Evolutionary conservation across 768 basidiomycete genomes (phyloP).

Genomic region (Trametopsis cervina): DNA sequence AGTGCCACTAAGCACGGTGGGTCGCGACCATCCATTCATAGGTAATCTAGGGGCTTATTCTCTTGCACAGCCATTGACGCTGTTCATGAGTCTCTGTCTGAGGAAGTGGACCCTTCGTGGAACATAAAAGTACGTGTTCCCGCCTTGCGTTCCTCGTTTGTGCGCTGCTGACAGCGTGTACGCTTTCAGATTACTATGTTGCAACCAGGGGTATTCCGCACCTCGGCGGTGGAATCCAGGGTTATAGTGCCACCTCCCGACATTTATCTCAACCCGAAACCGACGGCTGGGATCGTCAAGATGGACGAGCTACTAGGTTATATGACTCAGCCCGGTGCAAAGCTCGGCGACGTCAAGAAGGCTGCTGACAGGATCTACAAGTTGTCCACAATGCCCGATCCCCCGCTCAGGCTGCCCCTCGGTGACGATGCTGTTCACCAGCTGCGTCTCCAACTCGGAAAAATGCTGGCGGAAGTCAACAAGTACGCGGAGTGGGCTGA

Average conservation of each 20-base stretch:
- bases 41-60: background rate
- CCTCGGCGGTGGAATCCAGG: background rate
- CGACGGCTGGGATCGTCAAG: no score
- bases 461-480: conserved; percentile 8
- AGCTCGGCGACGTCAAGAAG: conserved; percentile 1
- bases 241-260: no score
- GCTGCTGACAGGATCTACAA: conserved; percentile 6
- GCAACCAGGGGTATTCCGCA: conserved; percentile 1
- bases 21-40: conserved; percentile 1
- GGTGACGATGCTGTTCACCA: conserved; percentile 1
- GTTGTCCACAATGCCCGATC: background rate
- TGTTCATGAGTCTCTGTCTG: conserved; percentile 29
- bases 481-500: conserved; percentile 17
- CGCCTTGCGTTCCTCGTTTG: background rate
- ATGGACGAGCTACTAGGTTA: no score
- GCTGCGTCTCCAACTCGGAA: conserved; percentile 7
- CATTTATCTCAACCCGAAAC: no score
- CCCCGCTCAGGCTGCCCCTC: conserved; percentile 4
- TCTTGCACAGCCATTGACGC: conserved; percentile 26
- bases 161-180: no score
- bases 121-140: conserved; percentile 35
- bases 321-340: no score
- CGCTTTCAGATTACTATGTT: background rate
- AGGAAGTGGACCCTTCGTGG: conserved; percentile 39
- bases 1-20: conserved; percentile 11